Base-by-base conservation (phyloP, 1,284 basidiomycete species). In the Flammula alnicola region DNA sequence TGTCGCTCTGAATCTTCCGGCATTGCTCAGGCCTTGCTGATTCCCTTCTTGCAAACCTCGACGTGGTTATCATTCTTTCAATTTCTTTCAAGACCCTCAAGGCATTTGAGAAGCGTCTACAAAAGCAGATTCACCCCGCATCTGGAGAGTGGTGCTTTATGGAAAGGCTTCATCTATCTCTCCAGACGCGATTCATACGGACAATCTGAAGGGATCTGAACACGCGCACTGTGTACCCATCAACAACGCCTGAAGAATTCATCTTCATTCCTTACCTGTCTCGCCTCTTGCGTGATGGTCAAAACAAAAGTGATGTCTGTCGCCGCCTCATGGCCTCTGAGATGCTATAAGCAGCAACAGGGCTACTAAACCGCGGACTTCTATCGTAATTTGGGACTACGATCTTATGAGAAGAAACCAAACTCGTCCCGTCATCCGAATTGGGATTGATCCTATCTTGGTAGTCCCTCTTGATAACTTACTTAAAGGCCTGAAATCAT, bases 321-420 rank as follows among this genome's bases (percentile, higher is more conserved):
- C 60, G 63, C 60, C 52, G 57, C 68, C 69, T 68, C 66, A 63
- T 72, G 68, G 59, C 54, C 52, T 54, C 51, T 35, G 44, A 49
- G 49, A 51, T 45, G 54, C 60, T 48, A 57, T 58, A 60, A 57
- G 47, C 54, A 58, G 59, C 54, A 63, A 59, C 56, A 52, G 49
- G 33, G 29, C 42, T 57, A 32, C 61, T 59, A 59, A 59, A 63
- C 72, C 72, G 70, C 74, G 73, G 72, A 66, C 67, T 71, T 72
- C 65, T 62, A 57, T 59, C 52, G 62, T 62, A 58, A 61, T 58
- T 61, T 62, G 57, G 51, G 47, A 60, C 46, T 51, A 50, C 54
- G 59, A 62, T 63, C 62, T 60, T n/a, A 58, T 61, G 55, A 56
- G 63, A 66, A 65, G 63, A 57, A 51, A 51, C 50, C 49, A 47